These are phyloP conservation scores for Trichosporon asahii DNA, from an alignment of 1,284 basidiomycete species.

Conservation along the genomic window DNA sequence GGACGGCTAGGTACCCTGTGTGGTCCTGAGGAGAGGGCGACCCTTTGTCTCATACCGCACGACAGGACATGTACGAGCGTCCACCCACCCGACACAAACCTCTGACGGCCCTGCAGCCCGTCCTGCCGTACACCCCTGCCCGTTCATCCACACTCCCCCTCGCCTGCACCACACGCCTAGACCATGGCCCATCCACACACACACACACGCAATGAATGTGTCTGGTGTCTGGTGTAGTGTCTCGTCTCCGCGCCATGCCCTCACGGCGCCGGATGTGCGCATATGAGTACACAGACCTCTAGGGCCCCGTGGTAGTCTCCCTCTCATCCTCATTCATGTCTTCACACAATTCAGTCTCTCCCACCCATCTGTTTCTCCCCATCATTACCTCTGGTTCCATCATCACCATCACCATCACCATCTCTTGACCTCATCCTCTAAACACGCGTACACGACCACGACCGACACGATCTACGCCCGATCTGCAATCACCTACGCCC, in stretches of 20 bases:
- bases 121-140: slow-evolving; percentile 1
- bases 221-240: too few relatives aligned
- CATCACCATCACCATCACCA: background rate
- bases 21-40: background rate
- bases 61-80: background rate
- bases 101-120: slow-evolving; percentile 1
- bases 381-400: background rate
- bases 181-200: background rate
- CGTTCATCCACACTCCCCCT: background rate
- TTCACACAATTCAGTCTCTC: background rate
- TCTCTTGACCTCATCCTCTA: background rate
- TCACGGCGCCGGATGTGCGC: background rate
- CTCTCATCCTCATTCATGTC: background rate
- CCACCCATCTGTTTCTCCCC: background rate
- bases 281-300: background rate
- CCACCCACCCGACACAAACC: background rate
- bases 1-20: slow-evolving; percentile 1
- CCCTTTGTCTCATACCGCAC: slow-evolving; percentile 6
- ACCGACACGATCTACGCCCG: background rate
- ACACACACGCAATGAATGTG: too few relatives aligned
- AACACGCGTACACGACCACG: background rate
- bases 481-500: background rate
- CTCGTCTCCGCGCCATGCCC: background rate
- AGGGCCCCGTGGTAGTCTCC: slow-evolving; percentile 1
- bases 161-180: background rate